Percentiles rank a stretch among this genome's conserved stretches.
These are phyloP conservation scores for Blastomyces silverae DNA, from an alignment of 2,329 filamentous ascomycete genomes.

Conservation along the genomic window DNA sequence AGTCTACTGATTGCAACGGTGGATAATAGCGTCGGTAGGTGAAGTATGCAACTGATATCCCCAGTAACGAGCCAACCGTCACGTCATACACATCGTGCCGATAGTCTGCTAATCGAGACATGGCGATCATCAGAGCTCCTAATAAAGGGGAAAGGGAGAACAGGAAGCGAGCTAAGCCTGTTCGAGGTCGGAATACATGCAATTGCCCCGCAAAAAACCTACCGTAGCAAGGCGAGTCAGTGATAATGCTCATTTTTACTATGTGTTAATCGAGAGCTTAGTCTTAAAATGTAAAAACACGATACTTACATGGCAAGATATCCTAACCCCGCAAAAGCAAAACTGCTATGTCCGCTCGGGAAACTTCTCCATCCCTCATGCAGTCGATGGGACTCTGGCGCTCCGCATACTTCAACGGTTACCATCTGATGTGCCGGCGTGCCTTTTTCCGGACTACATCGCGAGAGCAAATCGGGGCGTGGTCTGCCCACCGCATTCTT, in stretches of 20 bases:
- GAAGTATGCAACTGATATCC: slow-evolving; percentile 50
- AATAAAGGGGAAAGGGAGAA: slow-evolving; percentile 51
- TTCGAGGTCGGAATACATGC: slow-evolving; percentile 52
- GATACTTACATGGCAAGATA: slow-evolving; percentile 47
- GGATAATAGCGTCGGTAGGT: slow-evolving; percentile 58
- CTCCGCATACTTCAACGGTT: slow-evolving; percentile 41
- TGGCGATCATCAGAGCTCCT: slow-evolving; percentile 54
- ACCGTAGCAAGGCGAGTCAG: background rate
- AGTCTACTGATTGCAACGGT: slow-evolving; percentile 18
- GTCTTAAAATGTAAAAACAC: slow-evolving; percentile 17
- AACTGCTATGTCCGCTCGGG: slow-evolving; percentile 57
- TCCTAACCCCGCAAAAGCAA: slow-evolving; percentile 55
- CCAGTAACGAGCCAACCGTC: slow-evolving; percentile 49
- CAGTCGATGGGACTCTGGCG: slow-evolving; percentile 50
- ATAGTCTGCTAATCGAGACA: slow-evolving; percentile 58
- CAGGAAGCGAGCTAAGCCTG: slow-evolving; percentile 51
- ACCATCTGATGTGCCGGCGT: slow-evolving; percentile 52
- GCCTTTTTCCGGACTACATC: slow-evolving; percentile 65
- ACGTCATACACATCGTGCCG: slow-evolving; percentile 60
- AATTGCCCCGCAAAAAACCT: slow-evolving; percentile 50
- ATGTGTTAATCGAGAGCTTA: background rate
- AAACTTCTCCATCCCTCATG: slow-evolving; percentile 62
- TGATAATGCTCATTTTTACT: background rate
- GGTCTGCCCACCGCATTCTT: slow-evolving; percentile 83
- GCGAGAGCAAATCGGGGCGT: slow-evolving; percentile 78